A percentile compares a stretch with the other conserved stretches of the same genome.
Conservation (phyloP, 495 filamentous ascomycete species). For the Penicillium canariense region DNA sequence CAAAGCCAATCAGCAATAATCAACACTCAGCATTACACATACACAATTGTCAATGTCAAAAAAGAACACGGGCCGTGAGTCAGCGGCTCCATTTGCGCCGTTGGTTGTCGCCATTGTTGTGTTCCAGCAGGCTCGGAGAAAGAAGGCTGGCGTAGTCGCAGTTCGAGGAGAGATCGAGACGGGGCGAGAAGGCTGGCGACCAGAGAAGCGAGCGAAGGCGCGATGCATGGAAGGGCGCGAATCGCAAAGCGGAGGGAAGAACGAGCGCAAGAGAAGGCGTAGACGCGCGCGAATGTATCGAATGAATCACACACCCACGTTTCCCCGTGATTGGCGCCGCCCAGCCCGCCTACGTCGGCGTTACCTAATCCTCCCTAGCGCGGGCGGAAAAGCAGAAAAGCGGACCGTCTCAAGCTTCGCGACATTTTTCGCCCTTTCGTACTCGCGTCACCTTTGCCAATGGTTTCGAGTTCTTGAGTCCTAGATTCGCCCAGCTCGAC, state of each 20-base stretch:
- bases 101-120: slow-evolving; percentile 26
- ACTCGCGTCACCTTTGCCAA: background rate
- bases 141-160: background rate
- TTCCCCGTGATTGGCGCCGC: slow-evolving; percentile 15
- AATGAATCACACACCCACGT: background rate
- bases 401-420: slow-evolving; percentile 1
- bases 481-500: background rate
- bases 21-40: slow-evolving; percentile 26
- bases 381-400: slow-evolving; percentile 3
- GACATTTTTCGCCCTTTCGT: slow-evolving; percentile 11
- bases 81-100: slow-evolving; percentile 21
- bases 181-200: slow-evolving; percentile 10
- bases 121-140: background rate
- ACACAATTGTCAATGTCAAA: slow-evolving; percentile 98
- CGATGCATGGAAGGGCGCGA: slow-evolving; percentile 17
- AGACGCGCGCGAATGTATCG: background rate
- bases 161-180: background rate
- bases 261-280: background rate
- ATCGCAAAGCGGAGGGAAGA: background rate
- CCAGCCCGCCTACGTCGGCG: background rate
- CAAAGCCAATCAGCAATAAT: slow-evolving; percentile 1
- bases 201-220: slow-evolving; percentile 7
- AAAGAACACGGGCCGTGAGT: slow-evolving; percentile 66
- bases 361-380: slow-evolving; percentile 25
- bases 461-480: background rate